Evolutionary conservation across 495 filamentous ascomycete species (phyloP).

Genomic region (Talaromyces adpressus): DNA sequence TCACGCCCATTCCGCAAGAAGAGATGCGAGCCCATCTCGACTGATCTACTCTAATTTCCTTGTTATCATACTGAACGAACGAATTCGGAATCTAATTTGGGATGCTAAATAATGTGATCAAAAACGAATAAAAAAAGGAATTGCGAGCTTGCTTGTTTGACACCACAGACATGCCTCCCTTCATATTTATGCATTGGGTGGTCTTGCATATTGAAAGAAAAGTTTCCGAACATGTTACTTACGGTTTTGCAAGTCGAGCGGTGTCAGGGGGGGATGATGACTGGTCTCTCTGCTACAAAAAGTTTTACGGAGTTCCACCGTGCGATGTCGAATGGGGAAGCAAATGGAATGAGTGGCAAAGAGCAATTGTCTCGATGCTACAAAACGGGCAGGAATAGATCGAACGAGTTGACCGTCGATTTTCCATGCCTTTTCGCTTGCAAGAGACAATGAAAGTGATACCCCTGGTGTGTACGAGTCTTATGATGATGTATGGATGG

Average conservation of each 20-base stretch:
- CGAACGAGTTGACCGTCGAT: neutral
- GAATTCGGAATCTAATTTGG: conserved; percentile 4
- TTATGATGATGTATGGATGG: conserved; percentile 17
- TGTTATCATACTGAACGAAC: conserved; percentile 23
- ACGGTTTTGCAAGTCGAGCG: conserved; percentile 5
- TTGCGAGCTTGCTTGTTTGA: conserved; percentile 8
- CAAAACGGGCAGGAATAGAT: neutral
- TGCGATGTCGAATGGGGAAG: conserved; percentile 27
- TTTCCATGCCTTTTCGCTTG: conserved; percentile 19
- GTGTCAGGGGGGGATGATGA: conserved; percentile 13
- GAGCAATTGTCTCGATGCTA: neutral
- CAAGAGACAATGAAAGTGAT: conserved; percentile 41
- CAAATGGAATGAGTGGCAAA: neutral
- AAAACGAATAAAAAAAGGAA: conserved; percentile 5
- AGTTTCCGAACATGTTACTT: conserved; percentile 10
- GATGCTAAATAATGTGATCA: conserved; percentile 10
- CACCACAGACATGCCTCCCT: conserved; percentile 14
- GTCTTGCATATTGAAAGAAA: conserved; percentile 17
- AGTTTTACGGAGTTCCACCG: conserved; percentile 14
- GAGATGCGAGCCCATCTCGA: conserved; percentile 98
- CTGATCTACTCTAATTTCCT: conserved; percentile 46
- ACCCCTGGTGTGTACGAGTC: conserved; percentile 42
- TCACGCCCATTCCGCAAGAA: conserved; percentile 80
- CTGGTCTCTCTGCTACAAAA: conserved; percentile 22
- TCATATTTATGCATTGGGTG: conserved; percentile 25